A percentile compares a stretch with the other conserved stretches of the same genome.
Evolutionary conservation across 352 stramenopile genomes (phyloP).

Genomic region (Globisporangium alternatum): DNA sequence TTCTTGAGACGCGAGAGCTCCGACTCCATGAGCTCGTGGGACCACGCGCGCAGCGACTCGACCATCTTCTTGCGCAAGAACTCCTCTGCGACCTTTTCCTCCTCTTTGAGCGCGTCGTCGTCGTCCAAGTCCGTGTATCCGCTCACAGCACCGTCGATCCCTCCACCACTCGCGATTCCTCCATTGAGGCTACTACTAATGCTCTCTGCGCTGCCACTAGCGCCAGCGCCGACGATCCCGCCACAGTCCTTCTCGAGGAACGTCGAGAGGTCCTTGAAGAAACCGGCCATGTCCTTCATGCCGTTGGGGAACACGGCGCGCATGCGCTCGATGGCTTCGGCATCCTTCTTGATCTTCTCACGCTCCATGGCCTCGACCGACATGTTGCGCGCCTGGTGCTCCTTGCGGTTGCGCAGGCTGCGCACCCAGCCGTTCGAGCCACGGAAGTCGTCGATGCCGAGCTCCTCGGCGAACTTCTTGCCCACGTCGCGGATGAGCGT

Average conservation of each 20-base stretch:
- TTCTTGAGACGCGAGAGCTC: conserved; percentile 72
- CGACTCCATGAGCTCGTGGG: conserved; percentile 65
- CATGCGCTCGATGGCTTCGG: conserved; percentile 74
- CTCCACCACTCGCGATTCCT: conserved; percentile 16
- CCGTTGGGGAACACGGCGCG: conserved; percentile 62
- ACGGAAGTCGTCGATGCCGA: conserved; percentile 73
- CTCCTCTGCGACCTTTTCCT: conserved; percentile 38
- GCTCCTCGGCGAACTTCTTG: conserved; percentile 66
- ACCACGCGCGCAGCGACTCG: conserved; percentile 62
- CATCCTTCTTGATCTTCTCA: conserved; percentile 66
- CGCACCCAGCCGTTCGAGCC: conserved; percentile 80
- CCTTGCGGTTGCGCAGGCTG: conserved; percentile 76
- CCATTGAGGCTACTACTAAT: conserved; percentile 6
- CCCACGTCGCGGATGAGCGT: conserved; percentile 74
- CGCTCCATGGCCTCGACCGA: conserved; percentile 53
- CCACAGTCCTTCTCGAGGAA: conserved; percentile 61
- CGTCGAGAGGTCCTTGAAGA: conserved; percentile 75
- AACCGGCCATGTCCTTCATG: conserved; percentile 65
- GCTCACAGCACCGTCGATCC: conserved; percentile 9
- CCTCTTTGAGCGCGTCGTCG: conserved; percentile 34
- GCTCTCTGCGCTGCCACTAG: not conserved
- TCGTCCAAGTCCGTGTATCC: conserved; percentile 41
- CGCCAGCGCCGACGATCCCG: conserved; percentile 18
- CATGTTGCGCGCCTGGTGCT: conserved; percentile 51
- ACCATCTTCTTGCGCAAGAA: conserved; percentile 79